Evolutionary conservation across 1,284 basidiomycete genomes (phyloP), one percentile per base, ranked within the genome.

Genomic region (Ustilago bromivora): DNA sequence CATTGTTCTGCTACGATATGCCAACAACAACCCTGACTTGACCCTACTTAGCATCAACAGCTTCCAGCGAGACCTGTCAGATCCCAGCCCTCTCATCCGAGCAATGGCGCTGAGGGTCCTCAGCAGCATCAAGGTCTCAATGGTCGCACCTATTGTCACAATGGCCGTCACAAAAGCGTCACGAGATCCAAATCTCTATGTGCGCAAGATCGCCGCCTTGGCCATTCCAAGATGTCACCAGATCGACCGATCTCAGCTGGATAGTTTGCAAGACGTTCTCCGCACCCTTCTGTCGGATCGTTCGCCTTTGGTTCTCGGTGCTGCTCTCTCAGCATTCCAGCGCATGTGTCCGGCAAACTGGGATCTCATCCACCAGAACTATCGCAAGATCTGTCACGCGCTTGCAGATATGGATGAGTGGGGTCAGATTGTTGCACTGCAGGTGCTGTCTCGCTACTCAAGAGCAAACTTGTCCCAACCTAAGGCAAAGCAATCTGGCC

Each of bases 11-110:
- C 88, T 98, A 46, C 92, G 95, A 72, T 96, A 97, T 87, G 95
- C 96, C 52, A 78, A 70, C 55, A 66, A 46, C 52, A 81, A 82
- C 23, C 96, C 96, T 9, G 97, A 99, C 87, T 91, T 99, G 60
- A 93, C 97, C 0, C 88, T 99, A 41, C 89, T 99, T 31, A 96
- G 95, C 7, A 97, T 99, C 89, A 99, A 99, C 88, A 97, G 96
- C 11, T 98, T 98, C 85, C 97, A 99, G 87, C 95, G 95, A 86
- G 97, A 99, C 87, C 89, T 99, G 19, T 91, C 92, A 2, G 96
- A 99, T 83, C 89, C 92, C 9, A 97, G 92, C 70, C 96, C 97
- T 0, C 90, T 98, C 79, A 85, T 88, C n/a, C 85, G 87, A n/a
- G 93, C 94, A 12, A 97, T 97, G 95, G 94, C 94, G 3, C 88